Evolutionary conservation across 176 grass and related monocot genomes (phyloP), one percentile per base, ranked within the genome.

Genomic region (Echinochloa phyllopogon): DNA sequence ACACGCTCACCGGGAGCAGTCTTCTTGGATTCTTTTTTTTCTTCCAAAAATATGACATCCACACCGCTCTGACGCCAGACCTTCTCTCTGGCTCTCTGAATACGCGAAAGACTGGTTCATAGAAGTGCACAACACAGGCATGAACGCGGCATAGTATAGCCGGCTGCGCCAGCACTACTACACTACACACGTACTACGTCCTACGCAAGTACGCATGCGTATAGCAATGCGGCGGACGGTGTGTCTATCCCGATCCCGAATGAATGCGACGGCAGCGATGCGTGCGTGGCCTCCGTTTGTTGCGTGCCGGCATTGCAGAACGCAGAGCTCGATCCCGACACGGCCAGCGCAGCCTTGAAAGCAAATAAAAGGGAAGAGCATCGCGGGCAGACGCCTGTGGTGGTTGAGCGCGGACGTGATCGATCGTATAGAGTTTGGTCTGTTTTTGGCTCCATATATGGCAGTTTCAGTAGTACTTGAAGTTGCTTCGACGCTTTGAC

Each of bases 401-500:
- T 65, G 20, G 41, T 65, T 18, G 44, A 78, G 74, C 47, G 76
- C 40, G 38, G 59, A 80, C 39, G 24, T 16, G 20, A 3, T 29
- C 60, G 20, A 3, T 29, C 60, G 63, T 39, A 20, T 5, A 4
- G 16, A 36, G 63, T 7, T 33, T 33, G 18, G 60, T 15, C 25
- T 33, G 6, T 29, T 23, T 2, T 4, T 53, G 8, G 40, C 50
- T 48, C 17, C 27, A 58, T 24, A 23, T 58, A 23, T 83, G 4
- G 42, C 5, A 20, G 20, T 36, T 14, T 49, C 23, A 65, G 15
- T n/a, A 25, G 58, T 63, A 63, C 60, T 25, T 42, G 75, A 75
- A 1, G 52, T 81, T 69, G 52, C 87, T 56, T 89, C 16, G 21
- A 62, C 52, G 51, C 69, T 40, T 60, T 60, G 42, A 6, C n/a